A percentile compares a stretch with the other conserved stretches of the same genome.
These are phyloP conservation scores for Salix koriyanagi DNA, from an alignment of 345 rosid genomes.

Conservation along the genomic window DNA sequence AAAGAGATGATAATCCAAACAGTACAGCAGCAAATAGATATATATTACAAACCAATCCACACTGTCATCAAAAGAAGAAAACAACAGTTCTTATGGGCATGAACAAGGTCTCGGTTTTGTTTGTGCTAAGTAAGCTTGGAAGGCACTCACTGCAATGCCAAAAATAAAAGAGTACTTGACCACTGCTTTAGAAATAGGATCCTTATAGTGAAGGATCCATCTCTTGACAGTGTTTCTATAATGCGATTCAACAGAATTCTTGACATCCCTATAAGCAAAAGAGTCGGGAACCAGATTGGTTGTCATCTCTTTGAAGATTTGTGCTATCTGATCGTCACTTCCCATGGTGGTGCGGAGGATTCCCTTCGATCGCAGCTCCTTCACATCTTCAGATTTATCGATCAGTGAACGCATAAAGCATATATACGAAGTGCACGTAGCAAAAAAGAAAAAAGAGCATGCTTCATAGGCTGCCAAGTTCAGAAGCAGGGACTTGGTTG, in stretches of 20 bases:
- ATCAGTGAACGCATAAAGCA: constrained; percentile 19
- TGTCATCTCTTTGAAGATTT: constrained; percentile 7
- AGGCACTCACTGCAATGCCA: too few relatives aligned
- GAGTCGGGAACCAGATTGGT: constrained; percentile 16
- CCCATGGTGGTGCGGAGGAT: constrained; percentile 13
- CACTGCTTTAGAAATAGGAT: too few relatives aligned
- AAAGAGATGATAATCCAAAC: too few relatives aligned
- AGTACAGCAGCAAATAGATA: too few relatives aligned
- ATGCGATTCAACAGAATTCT: not conserved
- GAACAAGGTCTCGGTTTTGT: too few relatives aligned
- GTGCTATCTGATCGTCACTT: constrained; percentile 13
- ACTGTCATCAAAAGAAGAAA: too few relatives aligned
- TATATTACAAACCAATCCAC: too few relatives aligned
- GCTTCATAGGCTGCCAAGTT: constrained; percentile 26
- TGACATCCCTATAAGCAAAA: not conserved
- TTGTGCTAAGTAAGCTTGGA: too few relatives aligned
- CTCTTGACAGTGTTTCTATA: not conserved
- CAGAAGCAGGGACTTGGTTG: constrained; percentile 11
- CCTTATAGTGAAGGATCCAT: not conserved
- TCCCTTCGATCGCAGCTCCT: constrained; percentile 1
- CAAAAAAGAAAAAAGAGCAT: not conserved
- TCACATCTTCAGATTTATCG: constrained; percentile 18
- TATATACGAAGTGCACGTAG: not conserved
- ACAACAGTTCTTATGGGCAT: too few relatives aligned
- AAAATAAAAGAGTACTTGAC: too few relatives aligned